These are phyloP conservation scores for Lenwebbia sp. DNA, from an alignment of 345 rosid genomes.

Conservation along the genomic window DNA sequence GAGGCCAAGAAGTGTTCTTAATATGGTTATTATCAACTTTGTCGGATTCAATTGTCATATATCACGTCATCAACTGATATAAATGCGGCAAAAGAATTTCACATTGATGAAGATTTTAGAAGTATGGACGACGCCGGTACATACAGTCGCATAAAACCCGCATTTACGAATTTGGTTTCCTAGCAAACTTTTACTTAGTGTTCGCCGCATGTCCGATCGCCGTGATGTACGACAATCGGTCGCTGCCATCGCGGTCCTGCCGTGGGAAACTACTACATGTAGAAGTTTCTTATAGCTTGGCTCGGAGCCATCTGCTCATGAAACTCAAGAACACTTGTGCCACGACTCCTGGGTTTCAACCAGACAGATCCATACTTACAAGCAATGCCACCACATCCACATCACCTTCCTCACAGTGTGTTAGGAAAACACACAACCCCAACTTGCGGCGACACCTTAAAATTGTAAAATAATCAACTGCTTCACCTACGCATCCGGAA, in stretches of 20 bases:
- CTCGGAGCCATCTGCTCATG: background rate
- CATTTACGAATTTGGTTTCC: background rate
- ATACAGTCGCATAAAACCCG: background rate
- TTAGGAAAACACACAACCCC: background rate
- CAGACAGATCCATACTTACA: conserved; percentile 7
- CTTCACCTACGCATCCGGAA: background rate
- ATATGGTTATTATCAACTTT: background rate
- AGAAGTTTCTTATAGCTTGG: background rate
- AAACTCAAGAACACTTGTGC: conserved; percentile 11
- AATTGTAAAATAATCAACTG: background rate
- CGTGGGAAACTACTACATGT: background rate
- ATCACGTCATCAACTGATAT: background rate
- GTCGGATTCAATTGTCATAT: background rate
- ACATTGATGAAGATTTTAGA: background rate
- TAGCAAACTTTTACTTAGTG: background rate
- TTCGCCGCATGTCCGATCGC: background rate
- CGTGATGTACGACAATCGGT: background rate
- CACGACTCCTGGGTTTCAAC: background rate
- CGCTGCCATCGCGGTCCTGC: background rate
- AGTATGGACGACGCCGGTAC: background rate
- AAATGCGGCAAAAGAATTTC: background rate
- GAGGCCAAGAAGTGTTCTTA: background rate
- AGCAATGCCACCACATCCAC: conserved; percentile 13
- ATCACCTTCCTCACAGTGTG: background rate
- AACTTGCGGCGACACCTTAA: conserved; percentile 3